phyloP scores from a whole-genome alignment of 208 protist species.

The Endotrypanum monterogeii region DNA sequence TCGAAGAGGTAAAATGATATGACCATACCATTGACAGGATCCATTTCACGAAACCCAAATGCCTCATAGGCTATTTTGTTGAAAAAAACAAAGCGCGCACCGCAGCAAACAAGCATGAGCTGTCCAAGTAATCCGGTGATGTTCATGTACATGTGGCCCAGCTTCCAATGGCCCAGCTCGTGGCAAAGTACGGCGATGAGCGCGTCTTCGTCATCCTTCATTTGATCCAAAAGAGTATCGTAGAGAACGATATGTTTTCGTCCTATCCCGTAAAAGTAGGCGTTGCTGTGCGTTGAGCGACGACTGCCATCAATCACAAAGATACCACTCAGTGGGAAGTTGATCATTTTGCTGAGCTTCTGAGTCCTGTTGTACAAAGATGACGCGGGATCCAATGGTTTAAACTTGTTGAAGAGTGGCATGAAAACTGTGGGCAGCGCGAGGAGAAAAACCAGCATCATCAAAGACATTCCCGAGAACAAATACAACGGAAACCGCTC shows the following conservation, averaged over 20 bases:
- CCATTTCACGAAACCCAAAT: constrained; percentile 64
- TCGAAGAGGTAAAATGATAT: constrained; percentile 57
- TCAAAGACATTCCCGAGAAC: constrained; percentile 37
- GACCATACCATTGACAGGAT: constrained; percentile 66
- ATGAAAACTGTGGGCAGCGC: constrained; percentile 79
- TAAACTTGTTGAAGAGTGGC: constrained; percentile 92
- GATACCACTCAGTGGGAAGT: constrained; percentile 79
- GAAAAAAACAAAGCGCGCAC: constrained; percentile 64
- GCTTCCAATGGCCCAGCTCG: constrained; percentile 91
- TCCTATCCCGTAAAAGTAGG: constrained; percentile 89
- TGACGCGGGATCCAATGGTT: constrained; percentile 40
- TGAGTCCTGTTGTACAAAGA: constrained; percentile 55
- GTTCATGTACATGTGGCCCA: constrained; percentile 52
- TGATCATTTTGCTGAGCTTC: constrained; percentile 36
- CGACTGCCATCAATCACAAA: constrained; percentile 78
- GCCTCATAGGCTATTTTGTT: constrained; percentile 56
- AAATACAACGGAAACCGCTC: constrained; percentile 82
- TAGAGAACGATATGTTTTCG: constrained; percentile 90
- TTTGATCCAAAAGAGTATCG: constrained; percentile 84
- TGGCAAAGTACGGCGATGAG: constrained; percentile 83
- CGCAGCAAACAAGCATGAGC: constrained; percentile 60
- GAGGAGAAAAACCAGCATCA: constrained; percentile 49
- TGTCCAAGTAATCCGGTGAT: constrained; percentile 41
- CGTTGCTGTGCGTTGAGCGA: constrained; percentile 85
- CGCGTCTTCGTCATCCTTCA: constrained; percentile 57